Conservation (phyloP, 2,329 filamentous ascomycete species). For the Pseudogymnoascus sp. region DNA sequence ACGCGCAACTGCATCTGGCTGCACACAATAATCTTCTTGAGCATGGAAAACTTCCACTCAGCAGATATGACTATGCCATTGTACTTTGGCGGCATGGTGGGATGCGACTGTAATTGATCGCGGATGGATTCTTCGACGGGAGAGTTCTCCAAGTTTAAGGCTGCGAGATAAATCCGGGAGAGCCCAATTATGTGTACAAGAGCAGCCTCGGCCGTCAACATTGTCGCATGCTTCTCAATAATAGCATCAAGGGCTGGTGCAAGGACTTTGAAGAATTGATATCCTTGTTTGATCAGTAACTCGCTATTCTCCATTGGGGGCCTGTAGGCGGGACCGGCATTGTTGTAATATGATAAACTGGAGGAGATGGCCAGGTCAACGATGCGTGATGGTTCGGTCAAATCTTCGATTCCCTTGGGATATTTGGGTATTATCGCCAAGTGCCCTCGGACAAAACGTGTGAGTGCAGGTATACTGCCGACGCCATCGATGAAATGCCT, state of each 20-base stretch:
- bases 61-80: constrained; percentile 44
- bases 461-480: constrained; percentile 36
- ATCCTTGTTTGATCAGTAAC: constrained; percentile 32
- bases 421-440: constrained; percentile 34
- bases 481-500: constrained; percentile 27
- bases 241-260: constrained; percentile 36
- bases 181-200: constrained; percentile 33
- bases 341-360: constrained; percentile 14
- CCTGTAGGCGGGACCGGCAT: constrained; percentile 14
- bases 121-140: constrained; percentile 18
- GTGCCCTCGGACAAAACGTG: constrained; percentile 35
- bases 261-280: constrained; percentile 36
- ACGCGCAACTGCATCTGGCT: constrained; percentile 88
- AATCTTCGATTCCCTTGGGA: constrained; percentile 35
- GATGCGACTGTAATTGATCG: constrained; percentile 21
- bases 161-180: constrained; percentile 35
- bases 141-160: constrained; percentile 26
- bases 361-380: constrained; percentile 18
- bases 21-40: constrained; percentile 67
- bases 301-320: constrained; percentile 23
- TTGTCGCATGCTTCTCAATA: constrained; percentile 48
- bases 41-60: constrained; percentile 61
- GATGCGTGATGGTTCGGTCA: constrained; percentile 23
- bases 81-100: constrained; percentile 31
- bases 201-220: constrained; percentile 39